Evolutionary conservation across 257 asterid species (phyloP), one percentile per base, ranked within the genome.

Genomic region (Gentiana straminea): DNA sequence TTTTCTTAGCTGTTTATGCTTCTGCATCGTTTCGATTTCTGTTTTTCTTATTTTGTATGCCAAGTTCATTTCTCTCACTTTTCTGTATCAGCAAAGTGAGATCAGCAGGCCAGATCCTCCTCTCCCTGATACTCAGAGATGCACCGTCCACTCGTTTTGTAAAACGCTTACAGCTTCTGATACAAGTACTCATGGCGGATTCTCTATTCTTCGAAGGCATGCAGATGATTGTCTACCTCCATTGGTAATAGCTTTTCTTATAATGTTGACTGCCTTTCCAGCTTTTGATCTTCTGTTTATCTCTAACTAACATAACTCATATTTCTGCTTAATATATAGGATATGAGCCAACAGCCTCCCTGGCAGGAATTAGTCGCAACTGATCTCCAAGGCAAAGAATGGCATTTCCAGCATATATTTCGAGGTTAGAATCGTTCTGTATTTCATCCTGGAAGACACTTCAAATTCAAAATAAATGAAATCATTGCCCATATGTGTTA

Each of bases 181-280:
- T 75, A 92, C 99, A 55, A 92, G 99, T 80, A 92, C 99, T 62
- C 99, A 92, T 64, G 97, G 99, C 61, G 99, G 99, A 54, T 92
- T 92, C 73, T 92, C 97, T 37, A 97, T 92, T 62, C 79, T 92
- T 43, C 79, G 99, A 60, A 83, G 95, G 80, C 99, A 92, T 64
- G 99, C 97, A 54, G 97, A 92, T 67, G 99, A 92, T 55, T 92
- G 99, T 68, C 73, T 92, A 66, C 99, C 99, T 59, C 91, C 83
- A 11, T 57, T 92, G 82, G 99, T 88, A 77, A 66, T 75, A 44
- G 54, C 53, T 62, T 70, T 62, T 32, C 39, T 41, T 43, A 24
- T 61, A 47, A 59, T 2, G 49, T 59, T 44, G 32, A 6, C 33
- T 13, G 33, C 51, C 46, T 38, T 51, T 54, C 43, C 33, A 36